Percentiles rank a stretch among this genome's conserved stretches.
phyloP scores from a whole-genome alignment of 352 stramenopile species.

The Pythium periplocum region DNA sequence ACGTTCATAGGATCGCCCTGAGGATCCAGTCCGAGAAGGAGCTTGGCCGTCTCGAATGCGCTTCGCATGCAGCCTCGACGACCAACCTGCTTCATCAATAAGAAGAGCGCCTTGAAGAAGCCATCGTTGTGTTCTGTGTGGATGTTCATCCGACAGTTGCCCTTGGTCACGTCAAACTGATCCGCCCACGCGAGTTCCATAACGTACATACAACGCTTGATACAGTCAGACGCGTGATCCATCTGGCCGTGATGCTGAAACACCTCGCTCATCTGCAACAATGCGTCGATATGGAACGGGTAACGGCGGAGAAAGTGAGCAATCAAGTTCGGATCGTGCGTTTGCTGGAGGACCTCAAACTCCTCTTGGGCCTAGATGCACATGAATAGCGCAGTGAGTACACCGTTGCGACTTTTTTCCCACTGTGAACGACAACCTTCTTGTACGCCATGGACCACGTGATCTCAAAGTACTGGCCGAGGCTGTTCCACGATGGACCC shows the following conservation, averaged over 20 bases:
- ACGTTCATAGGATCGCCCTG: conserved; percentile 78
- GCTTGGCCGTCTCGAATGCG: conserved; percentile 75
- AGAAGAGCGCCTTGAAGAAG: conserved; percentile 73
- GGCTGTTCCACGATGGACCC: conserved; percentile 53
- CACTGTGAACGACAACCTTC: conserved; percentile 36
- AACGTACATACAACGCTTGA: conserved; percentile 84
- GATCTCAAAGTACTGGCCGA: conserved; percentile 80
- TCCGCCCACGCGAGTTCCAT: conserved; percentile 79
- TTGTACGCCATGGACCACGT: conserved; percentile 87
- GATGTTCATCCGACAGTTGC: conserved; percentile 81
- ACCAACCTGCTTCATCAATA: conserved; percentile 82
- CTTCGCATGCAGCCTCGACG: conserved; percentile 80
- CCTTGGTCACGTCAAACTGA: conserved; percentile 77
- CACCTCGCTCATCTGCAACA: conserved; percentile 84
- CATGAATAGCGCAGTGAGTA: background rate
- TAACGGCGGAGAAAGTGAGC: conserved; percentile 76
- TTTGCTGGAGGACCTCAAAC: conserved; percentile 76
- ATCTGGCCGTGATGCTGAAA: conserved; percentile 87
- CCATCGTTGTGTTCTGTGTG: conserved; percentile 65
- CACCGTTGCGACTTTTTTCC: too few relatives aligned
- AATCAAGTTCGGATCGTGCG: conserved; percentile 81
- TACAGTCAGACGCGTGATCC: conserved; percentile 78
- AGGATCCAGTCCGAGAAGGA: conserved; percentile 70
- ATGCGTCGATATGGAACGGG: conserved; percentile 79
- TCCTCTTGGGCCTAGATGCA: conserved; percentile 59